A percentile compares a stretch with the other conserved stretches of the same genome.
These are phyloP conservation scores for Phtheirospermum japonicum DNA, from an alignment of 257 asterid genomes.

Conservation along the genomic window DNA sequence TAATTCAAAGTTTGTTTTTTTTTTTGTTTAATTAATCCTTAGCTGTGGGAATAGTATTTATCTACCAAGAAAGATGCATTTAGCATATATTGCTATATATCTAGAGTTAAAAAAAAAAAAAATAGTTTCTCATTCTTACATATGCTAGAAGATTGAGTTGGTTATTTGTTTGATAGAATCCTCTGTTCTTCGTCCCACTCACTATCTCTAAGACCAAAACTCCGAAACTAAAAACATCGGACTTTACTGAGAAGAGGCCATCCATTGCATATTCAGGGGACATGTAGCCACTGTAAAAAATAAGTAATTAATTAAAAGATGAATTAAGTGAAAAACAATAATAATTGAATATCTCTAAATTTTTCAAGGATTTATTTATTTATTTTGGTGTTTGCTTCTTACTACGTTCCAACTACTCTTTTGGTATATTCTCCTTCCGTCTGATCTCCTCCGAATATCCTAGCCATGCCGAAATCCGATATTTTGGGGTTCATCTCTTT, in stretches of 20 bases:
- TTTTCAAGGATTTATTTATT: too few relatives aligned
- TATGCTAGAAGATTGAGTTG: conserved; percentile 69
- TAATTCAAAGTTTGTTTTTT: too few relatives aligned
- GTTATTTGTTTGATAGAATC: conserved; percentile 64
- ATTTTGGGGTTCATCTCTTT: conserved; percentile 68
- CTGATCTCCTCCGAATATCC: conserved; percentile 72
- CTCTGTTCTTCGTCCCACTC: conserved; percentile 62
- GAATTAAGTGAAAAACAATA: background rate
- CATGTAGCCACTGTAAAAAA: conserved; percentile 67
- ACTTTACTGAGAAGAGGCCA: conserved; percentile 69
- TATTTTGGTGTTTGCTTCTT: conserved; percentile 26
- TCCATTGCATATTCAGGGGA: conserved; percentile 88
- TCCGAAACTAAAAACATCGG: conserved; percentile 78
- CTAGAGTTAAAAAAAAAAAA: too few relatives aligned
- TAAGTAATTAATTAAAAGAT: background rate
- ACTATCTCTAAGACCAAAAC: conserved; percentile 69
- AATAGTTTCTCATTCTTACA: conserved; percentile 38
- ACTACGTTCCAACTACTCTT: conserved; percentile 79
- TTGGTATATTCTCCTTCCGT: conserved; percentile 61
- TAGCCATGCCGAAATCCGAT: conserved; percentile 88
- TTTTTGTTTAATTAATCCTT: too few relatives aligned
- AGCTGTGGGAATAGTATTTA: too few relatives aligned
- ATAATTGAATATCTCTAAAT: background rate
- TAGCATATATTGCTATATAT: too few relatives aligned
- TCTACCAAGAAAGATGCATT: too few relatives aligned